Conservation (phyloP, 371 early-diverging fungal genomes). For the Rhizopus sp. region DNA sequence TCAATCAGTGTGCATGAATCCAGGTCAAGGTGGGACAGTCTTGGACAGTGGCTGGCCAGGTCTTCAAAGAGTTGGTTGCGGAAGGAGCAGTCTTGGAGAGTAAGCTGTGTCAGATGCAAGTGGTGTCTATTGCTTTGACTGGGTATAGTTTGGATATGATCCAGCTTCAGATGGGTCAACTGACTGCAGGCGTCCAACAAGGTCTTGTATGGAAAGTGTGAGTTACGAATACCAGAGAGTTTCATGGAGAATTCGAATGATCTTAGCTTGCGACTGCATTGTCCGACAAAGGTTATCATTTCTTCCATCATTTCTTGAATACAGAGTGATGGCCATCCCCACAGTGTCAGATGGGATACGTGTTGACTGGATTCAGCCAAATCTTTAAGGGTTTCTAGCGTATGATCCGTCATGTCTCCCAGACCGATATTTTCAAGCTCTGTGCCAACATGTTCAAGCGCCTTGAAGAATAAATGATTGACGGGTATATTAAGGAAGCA, state of each 20-base stretch:
- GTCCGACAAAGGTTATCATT: slow-evolving; percentile 4
- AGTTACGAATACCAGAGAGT: slow-evolving; percentile 20
- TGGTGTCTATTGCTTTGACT: background rate
- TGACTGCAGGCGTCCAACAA: slow-evolving; percentile 4
- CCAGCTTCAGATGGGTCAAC: slow-evolving; percentile 9
- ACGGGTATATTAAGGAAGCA: slow-evolving; percentile 12
- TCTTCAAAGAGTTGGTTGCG: slow-evolving; percentile 14
- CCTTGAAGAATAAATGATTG: slow-evolving; percentile 17
- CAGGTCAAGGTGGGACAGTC: slow-evolving; percentile 3
- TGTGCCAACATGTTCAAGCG: slow-evolving; percentile 12
- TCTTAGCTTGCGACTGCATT: slow-evolving; percentile 9
- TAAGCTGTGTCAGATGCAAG: background rate
- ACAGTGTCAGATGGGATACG: slow-evolving; percentile 15
- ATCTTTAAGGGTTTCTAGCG: slow-evolving; percentile 4
- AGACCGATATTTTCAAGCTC: slow-evolving; percentile 8
- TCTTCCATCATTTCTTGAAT: slow-evolving; percentile 19
- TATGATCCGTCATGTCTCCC: slow-evolving; percentile 26
- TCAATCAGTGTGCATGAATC: slow-evolving; percentile 11
- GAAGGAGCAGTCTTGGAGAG: slow-evolving; percentile 17
- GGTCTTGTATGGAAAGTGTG: slow-evolving; percentile 10
- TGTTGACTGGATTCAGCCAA: slow-evolving; percentile 15
- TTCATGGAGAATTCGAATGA: slow-evolving; percentile 20
- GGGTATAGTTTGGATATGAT: slow-evolving; percentile 5
- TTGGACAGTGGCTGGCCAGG: slow-evolving; percentile 5
- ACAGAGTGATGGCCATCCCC: slow-evolving; percentile 29